Conservation (phyloP, 306 rosid species). For the Rubus idaeus region DNA sequence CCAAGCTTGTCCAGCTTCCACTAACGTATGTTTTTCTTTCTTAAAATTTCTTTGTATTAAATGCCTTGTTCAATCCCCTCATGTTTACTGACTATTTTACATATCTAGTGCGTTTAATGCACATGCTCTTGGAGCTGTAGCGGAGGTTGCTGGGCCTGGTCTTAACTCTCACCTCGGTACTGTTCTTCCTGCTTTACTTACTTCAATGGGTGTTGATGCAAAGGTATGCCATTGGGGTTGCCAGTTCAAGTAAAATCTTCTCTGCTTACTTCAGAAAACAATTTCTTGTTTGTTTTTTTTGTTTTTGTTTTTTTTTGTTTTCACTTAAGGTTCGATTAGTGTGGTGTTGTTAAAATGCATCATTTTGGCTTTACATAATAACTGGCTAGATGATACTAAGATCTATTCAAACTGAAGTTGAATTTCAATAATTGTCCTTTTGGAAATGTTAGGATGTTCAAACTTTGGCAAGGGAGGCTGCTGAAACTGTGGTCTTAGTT, state of each 20-base stretch:
- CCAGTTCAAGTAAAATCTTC: not conserved
- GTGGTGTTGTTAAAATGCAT: not conserved
- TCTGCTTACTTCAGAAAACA: not conserved
- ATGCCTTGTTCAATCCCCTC: slow-evolving; percentile 1
- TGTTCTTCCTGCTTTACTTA: slow-evolving; percentile 85
- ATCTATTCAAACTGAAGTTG: not conserved
- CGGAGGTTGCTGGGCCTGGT: slow-evolving; percentile 97
- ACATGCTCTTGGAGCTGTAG: slow-evolving; percentile 97
- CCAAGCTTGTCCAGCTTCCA: slow-evolving; percentile 90
- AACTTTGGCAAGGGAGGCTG: slow-evolving; percentile 81
- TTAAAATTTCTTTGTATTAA: slow-evolving; percentile 16
- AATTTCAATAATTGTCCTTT: slow-evolving; percentile 16
- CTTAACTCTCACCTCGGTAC: slow-evolving; percentile 79
- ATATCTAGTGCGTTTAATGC: slow-evolving; percentile 82
- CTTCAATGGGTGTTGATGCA: slow-evolving; percentile 74
- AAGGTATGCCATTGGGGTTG: slow-evolving; percentile 42
- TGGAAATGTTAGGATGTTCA: slow-evolving; percentile 70
- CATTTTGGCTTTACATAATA: not conserved
- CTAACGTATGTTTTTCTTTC: slow-evolving; percentile 63
- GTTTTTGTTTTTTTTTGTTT: not conserved
- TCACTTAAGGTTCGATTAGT: not conserved
- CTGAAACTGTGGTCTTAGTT: slow-evolving; percentile 80
- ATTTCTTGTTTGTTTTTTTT: not conserved
- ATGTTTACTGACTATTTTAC: slow-evolving; percentile 15
- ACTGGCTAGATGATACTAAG: not conserved